These are phyloP conservation scores for Russula sp. DNA, from an alignment of 768 basidiomycete species.

Conservation along the genomic window DNA sequence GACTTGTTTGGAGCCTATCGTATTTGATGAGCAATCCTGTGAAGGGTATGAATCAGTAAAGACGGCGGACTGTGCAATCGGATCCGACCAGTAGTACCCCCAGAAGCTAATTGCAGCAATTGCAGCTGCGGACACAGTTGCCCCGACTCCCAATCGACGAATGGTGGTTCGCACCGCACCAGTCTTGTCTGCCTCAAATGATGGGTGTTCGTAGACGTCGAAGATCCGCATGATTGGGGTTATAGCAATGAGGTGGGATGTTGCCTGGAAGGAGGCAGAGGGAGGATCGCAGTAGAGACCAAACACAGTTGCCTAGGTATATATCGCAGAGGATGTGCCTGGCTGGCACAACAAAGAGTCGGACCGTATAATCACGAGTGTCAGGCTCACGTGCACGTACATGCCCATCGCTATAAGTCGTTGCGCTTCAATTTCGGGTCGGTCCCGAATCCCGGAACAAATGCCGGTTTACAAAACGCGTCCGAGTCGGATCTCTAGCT, in stretches of 20 bases:
- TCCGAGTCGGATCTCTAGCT: background rate
- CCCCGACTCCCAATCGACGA: slow-evolving; percentile 26
- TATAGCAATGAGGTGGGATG: background rate
- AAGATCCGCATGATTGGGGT: slow-evolving; percentile 27
- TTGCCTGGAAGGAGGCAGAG: background rate
- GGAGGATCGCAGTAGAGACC: too few species aligned
- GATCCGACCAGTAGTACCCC: slow-evolving; percentile 27
- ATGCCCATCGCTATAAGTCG: too few species aligned
- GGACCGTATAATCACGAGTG: background rate
- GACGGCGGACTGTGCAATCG: slow-evolving; percentile 20
- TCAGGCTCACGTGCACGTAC: background rate
- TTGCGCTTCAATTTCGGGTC: background rate
- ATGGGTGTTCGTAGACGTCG: slow-evolving; percentile 31
- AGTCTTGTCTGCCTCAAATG: slow-evolving; percentile 26
- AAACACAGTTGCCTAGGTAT: background rate
- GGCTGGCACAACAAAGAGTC: background rate
- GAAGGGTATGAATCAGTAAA: background rate
- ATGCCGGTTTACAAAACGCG: background rate
- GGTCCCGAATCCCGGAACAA: background rate
- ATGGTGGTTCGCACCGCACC: slow-evolving; percentile 10
- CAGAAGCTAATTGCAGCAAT: slow-evolving; percentile 27
- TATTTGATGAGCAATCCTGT: slow-evolving; percentile 5
- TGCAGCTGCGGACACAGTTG: slow-evolving; percentile 17
- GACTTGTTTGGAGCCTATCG: slow-evolving; percentile 6
- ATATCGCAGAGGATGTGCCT: background rate